Evolutionary conservation across 768 basidiomycete species (phyloP).

Genomic region (Clavaria fumosa): DNA sequence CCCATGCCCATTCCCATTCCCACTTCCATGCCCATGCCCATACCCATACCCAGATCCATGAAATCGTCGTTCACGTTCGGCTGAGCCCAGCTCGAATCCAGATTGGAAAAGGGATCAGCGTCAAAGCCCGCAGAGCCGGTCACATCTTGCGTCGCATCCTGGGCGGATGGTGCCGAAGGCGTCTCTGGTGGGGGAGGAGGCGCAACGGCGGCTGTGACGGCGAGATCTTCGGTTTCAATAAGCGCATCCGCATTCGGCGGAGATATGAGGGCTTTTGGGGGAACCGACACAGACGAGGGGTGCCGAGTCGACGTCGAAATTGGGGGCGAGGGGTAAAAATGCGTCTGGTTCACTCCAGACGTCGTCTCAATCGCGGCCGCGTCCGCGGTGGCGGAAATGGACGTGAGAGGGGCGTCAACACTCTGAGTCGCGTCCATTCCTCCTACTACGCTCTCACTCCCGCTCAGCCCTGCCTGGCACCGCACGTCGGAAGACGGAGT

Average conservation of each 20-base stretch:
- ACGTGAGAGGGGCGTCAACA: background rate
- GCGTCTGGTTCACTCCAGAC: too few relatives aligned
- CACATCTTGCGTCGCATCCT: too few relatives aligned
- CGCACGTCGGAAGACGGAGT: too few relatives aligned
- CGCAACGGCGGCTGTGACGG: background rate
- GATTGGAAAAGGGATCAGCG: constrained; percentile 26
- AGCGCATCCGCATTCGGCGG: too few relatives aligned
- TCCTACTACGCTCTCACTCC: too few relatives aligned
- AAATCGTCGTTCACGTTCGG: constrained; percentile 32
- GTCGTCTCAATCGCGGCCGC: constrained; percentile 12
- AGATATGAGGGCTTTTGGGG: constrained; percentile 11
- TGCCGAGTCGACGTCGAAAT: too few relatives aligned
- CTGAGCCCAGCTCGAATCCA: constrained; percentile 27
- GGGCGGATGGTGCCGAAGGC: constrained; percentile 4
- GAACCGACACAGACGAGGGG: constrained; percentile 17
- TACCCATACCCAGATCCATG: constrained; percentile 22
- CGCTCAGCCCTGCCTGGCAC: too few relatives aligned
- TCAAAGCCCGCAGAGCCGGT: constrained; percentile 13
- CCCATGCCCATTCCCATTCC: too few relatives aligned
- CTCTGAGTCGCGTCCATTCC: background rate
- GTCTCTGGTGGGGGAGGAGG: constrained; percentile 7
- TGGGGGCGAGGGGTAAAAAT: constrained; percentile 46
- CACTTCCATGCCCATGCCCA: constrained; percentile 20
- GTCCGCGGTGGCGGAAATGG: constrained; percentile 4
- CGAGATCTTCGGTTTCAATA: too few relatives aligned